Base-by-base conservation (phyloP, 352 stramenopile species). In the Globisporangium canariense region DNA sequence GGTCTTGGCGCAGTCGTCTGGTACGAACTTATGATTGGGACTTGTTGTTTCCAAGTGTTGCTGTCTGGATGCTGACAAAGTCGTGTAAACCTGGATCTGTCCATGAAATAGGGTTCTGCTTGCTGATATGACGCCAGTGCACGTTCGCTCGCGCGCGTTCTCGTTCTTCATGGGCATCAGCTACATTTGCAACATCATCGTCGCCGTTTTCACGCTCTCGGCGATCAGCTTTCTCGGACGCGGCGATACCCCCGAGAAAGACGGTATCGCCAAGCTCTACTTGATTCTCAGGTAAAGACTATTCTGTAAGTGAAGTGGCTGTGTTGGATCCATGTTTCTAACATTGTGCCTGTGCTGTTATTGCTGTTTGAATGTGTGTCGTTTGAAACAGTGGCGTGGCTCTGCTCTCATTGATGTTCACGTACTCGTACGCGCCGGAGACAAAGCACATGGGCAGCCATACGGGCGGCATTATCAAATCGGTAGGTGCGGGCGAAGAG, bases 241-340 rank as follows among this genome's bases (percentile, higher is more conserved):
- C 4, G 85, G 86, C 22, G 58, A 60, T 1, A 82, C 84, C 64
- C 77, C 80, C 4, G 79, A 92, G 73, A 95, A 93, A 60, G 83
- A 91, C 36, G 87, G 88, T 18, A 91, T 96, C 40, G 88, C 83
- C 28, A 91, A 93, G 66, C 73, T 96, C 2, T 95, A 95, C 64
- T 53, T 95, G 38, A 93, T 96, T 30, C 73, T 93, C 30, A 75
- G 74, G 75, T 83, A 38, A 20, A 28, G 25, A 9, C 36, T 60
- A 14, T 51, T 30, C 54, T 32, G 47, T 0, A 25, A 18, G 55
- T 40, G 13, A 46, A 49, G 43, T 50, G 16, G 16, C 25, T 40
- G 10, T 40, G 8, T 4, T 58, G 25, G 16, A 43, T 25, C 18
- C 9, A 8, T 41, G 28, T 40, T 38, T 38, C 9, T 43, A 22